A percentile compares a stretch with the other conserved stretches of the same genome.
These are phyloP conservation scores for Magnolia officinalis DNA, from an alignment of 164 flowering plant species.

Conservation along the genomic window DNA sequence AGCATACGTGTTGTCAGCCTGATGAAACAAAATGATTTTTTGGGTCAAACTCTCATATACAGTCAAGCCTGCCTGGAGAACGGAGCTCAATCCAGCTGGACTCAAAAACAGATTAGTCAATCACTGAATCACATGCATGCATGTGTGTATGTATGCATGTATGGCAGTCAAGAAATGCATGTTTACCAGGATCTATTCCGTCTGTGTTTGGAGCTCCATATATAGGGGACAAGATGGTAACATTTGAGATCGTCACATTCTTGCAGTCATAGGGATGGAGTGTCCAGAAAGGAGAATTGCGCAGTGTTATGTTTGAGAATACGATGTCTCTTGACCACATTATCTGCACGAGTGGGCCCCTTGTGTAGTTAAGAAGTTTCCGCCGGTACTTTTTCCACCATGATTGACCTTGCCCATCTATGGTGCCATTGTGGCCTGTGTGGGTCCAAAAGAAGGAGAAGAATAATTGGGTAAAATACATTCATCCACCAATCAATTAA, in stretches of 20 bases:
- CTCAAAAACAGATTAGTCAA: no score
- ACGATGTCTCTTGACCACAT: conserved; percentile 92
- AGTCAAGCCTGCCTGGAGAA: no score
- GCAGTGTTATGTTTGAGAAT: conserved; percentile 59
- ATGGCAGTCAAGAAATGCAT: not conserved
- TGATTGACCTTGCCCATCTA: conserved; percentile 86
- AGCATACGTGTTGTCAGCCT: no score
- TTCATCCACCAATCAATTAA: not conserved
- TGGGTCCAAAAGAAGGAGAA: not conserved
- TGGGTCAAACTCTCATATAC: no score
- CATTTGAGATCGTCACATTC: conserved; percentile 61
- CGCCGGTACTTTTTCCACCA: conserved; percentile 92
- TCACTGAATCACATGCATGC: no score
- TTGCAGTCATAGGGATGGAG: conserved; percentile 98
- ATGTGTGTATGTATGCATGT: no score
- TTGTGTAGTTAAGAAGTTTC: conserved; percentile 85
- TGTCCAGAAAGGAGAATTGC: conserved; percentile 97
- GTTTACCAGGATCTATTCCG: conserved; percentile 96
- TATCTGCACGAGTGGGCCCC: conserved; percentile 94
- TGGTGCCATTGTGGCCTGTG: conserved; percentile 96
- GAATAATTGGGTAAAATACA: not conserved
- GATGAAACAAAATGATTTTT: no score
- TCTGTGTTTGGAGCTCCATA: conserved; percentile 94
- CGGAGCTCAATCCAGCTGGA: no score
- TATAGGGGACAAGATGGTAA: conserved; percentile 86